Conservation (phyloP, 2,329 filamentous ascomycete genomes). For the Fusarium luffae region DNA sequence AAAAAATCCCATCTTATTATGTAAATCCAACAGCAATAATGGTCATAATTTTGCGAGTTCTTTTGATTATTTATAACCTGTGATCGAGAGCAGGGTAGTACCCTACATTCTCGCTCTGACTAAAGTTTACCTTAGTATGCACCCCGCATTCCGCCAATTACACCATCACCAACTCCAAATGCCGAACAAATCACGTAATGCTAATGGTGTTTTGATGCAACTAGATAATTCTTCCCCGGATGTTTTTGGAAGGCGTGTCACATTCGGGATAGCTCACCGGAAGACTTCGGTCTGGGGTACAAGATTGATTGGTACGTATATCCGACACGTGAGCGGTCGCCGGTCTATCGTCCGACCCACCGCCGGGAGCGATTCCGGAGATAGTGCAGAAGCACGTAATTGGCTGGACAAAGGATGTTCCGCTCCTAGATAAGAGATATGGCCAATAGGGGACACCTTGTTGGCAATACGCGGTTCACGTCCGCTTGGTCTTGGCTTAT, state of each 20-base stretch:
- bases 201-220: constrained; percentile 15
- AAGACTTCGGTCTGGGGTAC: constrained; percentile 26
- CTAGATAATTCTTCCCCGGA: constrained; percentile 18
- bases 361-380: constrained; percentile 20
- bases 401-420: constrained; percentile 26
- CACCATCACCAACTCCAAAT: neutral
- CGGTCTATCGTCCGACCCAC: constrained; percentile 26
- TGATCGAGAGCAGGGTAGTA: constrained; percentile 3
- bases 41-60: neutral
- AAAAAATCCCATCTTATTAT: no score
- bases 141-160: neutral
- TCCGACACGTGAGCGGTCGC: constrained; percentile 35
- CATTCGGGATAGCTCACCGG: constrained; percentile 17
- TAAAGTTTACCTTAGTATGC: constrained; percentile 10
- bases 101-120: constrained; percentile 1
- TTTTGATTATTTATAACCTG: neutral
- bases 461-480: constrained; percentile 22
- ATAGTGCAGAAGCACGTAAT: neutral
- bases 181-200: constrained; percentile 12
- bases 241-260: constrained; percentile 33
- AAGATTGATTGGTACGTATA: neutral
- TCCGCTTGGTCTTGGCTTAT: constrained; percentile 12
- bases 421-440: constrained; percentile 18
- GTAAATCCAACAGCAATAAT: neutral
- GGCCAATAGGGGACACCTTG: constrained; percentile 24